Evolutionary conservation across 306 rosid species (phyloP).

Genomic region (Boehmeria nivea): DNA sequence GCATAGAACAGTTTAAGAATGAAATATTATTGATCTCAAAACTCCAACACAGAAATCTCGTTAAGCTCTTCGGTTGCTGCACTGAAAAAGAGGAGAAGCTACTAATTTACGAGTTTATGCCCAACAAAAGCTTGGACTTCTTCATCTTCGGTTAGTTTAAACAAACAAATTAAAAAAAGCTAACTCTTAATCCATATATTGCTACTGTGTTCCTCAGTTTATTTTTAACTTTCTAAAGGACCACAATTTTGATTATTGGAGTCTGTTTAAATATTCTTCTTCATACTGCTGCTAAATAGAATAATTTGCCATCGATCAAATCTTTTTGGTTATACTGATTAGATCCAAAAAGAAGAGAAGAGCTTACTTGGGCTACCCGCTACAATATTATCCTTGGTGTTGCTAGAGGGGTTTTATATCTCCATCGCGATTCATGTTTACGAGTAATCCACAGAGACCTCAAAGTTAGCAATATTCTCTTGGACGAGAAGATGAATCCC

Average conservation of each 20-base stretch:
- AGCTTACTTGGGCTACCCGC: conserved; percentile 24
- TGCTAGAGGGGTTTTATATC: conserved; percentile 25
- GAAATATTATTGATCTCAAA: conserved; percentile 28
- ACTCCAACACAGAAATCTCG: conserved; percentile 40
- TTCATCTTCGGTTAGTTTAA: conserved; percentile 31
- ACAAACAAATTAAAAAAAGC: neutral
- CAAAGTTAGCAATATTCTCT: conserved; percentile 27
- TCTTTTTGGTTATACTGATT: neutral
- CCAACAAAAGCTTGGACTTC: conserved; percentile 37
- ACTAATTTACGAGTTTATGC: conserved; percentile 38
- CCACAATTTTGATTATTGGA: neutral
- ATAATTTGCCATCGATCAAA: too few species aligned
- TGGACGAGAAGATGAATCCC: conserved; percentile 29
- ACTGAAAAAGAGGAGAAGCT: conserved; percentile 29
- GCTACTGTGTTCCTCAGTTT: too few species aligned
- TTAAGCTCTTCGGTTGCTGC: conserved; percentile 35
- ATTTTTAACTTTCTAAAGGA: too few species aligned
- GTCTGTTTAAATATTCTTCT: too few species aligned
- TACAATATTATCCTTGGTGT: conserved; percentile 21
- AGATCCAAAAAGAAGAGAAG: conserved; percentile 12
- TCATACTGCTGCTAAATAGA: too few species aligned
- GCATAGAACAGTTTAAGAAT: conserved; percentile 28
- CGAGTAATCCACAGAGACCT: conserved; percentile 26
- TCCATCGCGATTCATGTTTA: conserved; percentile 20
- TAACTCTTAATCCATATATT: neutral